phyloP scores from a whole-genome alignment of 306 rosid genomes.

The Quercus glauca region DNA sequence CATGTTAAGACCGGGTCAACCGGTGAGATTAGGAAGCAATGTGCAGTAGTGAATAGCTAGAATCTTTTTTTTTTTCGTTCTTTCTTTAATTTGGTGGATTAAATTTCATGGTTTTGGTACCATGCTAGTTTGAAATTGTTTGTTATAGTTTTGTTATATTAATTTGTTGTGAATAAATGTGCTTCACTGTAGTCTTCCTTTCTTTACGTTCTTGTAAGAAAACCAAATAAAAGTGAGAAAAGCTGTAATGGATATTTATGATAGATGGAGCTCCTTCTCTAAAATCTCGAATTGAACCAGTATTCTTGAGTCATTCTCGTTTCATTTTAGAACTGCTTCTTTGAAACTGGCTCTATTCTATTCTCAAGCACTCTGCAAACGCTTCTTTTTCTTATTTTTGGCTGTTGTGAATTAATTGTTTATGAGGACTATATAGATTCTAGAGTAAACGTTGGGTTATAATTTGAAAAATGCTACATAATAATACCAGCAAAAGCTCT shows the following conservation, averaged over 20 bases:
- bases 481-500: no score
- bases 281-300: background rate
- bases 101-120: background rate
- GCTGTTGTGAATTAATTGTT: no score
- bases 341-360: no score
- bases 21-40: slow-evolving; percentile 81
- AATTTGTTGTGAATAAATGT: background rate
- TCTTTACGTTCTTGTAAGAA: no score
- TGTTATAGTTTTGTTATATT: background rate
- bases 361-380: no score
- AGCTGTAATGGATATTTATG: background rate
- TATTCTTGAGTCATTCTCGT: no score
- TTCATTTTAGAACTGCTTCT: no score
- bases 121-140: background rate
- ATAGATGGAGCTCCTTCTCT: background rate
- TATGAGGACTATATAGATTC: no score
- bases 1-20: slow-evolving; percentile 66
- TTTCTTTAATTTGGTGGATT: background rate
- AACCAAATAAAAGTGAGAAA: background rate
- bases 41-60: slow-evolving; percentile 64
- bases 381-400: no score
- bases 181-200: no score
- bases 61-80: background rate
- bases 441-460: no score
- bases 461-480: no score